Base-by-base conservation (phyloP, 768 basidiomycete species). In the Sporobolomyces pararoseus region DNA sequence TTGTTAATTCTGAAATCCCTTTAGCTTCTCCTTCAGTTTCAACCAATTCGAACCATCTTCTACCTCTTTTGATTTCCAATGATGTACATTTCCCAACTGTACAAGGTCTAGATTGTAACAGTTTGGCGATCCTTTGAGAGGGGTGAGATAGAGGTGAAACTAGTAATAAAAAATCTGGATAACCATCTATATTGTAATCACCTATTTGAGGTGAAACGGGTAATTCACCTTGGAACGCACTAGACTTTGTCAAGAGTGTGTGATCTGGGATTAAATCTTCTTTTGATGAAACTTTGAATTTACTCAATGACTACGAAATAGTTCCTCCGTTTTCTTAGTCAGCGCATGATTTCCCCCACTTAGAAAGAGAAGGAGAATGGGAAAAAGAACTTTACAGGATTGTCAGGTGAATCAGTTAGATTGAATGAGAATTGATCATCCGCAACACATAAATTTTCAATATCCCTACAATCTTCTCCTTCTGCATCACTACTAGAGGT, bases 151-250 rank as follows among this genome's bases (percentile, higher is more conserved):
- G 39, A 67, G 19, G 73, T 27, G 59, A 61, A 2, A 49, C 59
- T 37, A 77, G 27, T 57, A 75, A 19, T 10, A 96, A 80, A 12
- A 97, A 76, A 75, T 98, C 96, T 0, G 95, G 93, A 80, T 89
- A 98, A 3, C 96, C 96, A 77, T 98, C 94, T 25, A 95, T 83
- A 78, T 97, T 89, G 59, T 85, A 88, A 80, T 99, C 96, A 37
- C 93, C 96, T 0, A 93, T 80, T 70, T 87, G 87, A 55, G 97
- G 79, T 0, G 91, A 84, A 21, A 94, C 79, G 0, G 94, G 91
- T 7, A 94, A 78, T 0, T 86, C 75, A 0, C 90, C 89, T 2
- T 78, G 82, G 75, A 84, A 84, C 0, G 88, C 84, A 5, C 83
- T 85, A 75, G 93, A 89, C 10, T 84, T 79, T 4, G 90, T 86